phyloP scores from a whole-genome alignment of 192 early-diverging fungal genomes.

The Backusella mclennaniae region DNA sequence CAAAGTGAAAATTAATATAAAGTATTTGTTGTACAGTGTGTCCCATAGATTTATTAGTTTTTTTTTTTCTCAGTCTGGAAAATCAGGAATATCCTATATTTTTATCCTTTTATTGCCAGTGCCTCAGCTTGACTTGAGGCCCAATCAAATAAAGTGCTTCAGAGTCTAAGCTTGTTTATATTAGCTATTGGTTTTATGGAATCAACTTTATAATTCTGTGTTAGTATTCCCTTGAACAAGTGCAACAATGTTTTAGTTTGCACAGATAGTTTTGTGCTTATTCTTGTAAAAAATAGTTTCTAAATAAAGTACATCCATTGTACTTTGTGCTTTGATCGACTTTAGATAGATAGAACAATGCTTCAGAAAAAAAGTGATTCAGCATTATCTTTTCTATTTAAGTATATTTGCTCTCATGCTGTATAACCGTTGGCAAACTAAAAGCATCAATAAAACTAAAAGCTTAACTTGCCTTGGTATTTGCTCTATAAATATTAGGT shows the following conservation, averaged over 20 bases:
- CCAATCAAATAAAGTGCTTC: not conserved
- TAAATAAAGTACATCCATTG: not conserved
- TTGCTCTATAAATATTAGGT: no score
- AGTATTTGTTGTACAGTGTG: not conserved
- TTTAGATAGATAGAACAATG: not conserved
- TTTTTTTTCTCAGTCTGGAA: slow-evolving; percentile 1
- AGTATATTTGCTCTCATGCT: not conserved
- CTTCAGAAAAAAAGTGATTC: not conserved
- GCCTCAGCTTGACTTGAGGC: not conserved
- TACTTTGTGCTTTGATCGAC: not conserved
- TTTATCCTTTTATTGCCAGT: not conserved
- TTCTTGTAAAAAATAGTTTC: not conserved
- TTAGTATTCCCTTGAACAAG: slow-evolving; percentile 6
- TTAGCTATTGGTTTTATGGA: not conserved
- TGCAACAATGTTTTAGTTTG: not conserved
- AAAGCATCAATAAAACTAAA: not conserved
- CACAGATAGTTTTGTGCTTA: not conserved
- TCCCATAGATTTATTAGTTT: not conserved
- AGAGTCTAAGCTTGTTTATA: not conserved
- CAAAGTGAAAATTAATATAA: not conserved
- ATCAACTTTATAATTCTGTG: not conserved
- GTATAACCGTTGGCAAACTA: not conserved
- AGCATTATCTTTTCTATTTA: not conserved
- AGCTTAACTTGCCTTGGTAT: not conserved
- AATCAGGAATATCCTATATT: not conserved